phyloP scores from a whole-genome alignment of 257 asterid genomes.

The Nicotiana paniculata region DNA sequence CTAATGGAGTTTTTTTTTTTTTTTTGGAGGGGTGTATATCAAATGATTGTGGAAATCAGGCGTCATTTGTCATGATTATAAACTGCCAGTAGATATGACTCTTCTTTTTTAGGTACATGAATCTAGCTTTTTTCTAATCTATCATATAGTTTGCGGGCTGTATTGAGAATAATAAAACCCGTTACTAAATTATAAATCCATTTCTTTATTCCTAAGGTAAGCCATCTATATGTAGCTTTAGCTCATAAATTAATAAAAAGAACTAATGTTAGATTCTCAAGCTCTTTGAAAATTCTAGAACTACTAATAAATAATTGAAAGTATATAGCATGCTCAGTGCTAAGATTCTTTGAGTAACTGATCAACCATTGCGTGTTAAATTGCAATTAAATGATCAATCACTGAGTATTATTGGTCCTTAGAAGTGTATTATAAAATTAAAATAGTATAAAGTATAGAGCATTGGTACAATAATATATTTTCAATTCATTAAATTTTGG shows the following conservation, averaged over 20 bases:
- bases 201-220: neutral
- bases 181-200: neutral
- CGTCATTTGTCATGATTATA: slow-evolving; percentile 22
- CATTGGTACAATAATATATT: neutral
- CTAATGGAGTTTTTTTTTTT: neutral
- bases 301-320: neutral
- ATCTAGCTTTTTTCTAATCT: slow-evolving; percentile 12
- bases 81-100: neutral
- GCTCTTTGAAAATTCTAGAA: neutral
- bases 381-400: slow-evolving; percentile 6
- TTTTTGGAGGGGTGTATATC: neutral
- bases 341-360: neutral
- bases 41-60: slow-evolving; percentile 21
- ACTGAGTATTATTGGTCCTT: slow-evolving; percentile 19
- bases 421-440: neutral
- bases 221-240: neutral
- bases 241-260: neutral
- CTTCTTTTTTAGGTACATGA: slow-evolving; percentile 4
- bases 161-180: neutral
- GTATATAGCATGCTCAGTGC: neutral
- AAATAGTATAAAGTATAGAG: neutral
- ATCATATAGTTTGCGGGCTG: neutral
- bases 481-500: neutral
- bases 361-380: slow-evolving; percentile 8
- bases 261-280: neutral